phyloP scores from a whole-genome alignment of 345 rosid genomes.

The Erysimum cheiranthoides region DNA sequence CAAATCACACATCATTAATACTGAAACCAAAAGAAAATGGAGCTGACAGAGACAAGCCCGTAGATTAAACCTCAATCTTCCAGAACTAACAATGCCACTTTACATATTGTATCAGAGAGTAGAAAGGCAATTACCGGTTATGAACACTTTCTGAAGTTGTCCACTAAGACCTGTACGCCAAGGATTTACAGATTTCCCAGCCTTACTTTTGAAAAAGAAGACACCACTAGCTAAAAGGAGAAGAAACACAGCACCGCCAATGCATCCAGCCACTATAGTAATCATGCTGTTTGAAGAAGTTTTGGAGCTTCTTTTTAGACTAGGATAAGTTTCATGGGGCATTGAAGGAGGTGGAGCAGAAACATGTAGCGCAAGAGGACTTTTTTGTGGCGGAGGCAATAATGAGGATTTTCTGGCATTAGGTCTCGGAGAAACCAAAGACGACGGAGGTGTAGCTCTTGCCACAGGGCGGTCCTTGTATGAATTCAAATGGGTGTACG shows the following conservation, averaged over 20 bases:
- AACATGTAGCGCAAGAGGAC: conserved; percentile 1
- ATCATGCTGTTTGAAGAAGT: conserved; percentile 12
- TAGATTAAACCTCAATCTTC: background rate
- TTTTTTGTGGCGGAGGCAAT: conserved; percentile 21
- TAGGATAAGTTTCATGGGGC: conserved; percentile 3
- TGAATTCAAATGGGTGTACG: background rate
- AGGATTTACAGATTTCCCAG: conserved; percentile 81
- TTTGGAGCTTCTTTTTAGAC: conserved; percentile 15
- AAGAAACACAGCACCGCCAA: conserved; percentile 49
- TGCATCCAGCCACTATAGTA: conserved; percentile 39
- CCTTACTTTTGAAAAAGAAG: conserved; percentile 58
- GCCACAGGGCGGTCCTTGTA: background rate
- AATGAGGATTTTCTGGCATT: background rate
- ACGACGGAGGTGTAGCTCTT: conserved; percentile 6
- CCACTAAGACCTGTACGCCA: conserved; percentile 97
- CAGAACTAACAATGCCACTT: conserved; percentile 7
- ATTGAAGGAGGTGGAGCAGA: conserved; percentile 41
- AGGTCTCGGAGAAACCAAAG: conserved; percentile 23
- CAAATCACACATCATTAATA: conserved; percentile 12
- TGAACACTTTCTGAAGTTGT: conserved; percentile 90
- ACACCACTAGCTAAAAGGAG: conserved; percentile 51
- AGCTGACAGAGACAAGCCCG: background rate
- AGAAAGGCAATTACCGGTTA: conserved; percentile 60
- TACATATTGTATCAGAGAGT: background rate
- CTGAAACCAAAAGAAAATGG: background rate